Evolutionary conservation across 805 yeast species (phyloP), one percentile per base, ranked within the genome.

Genomic region (Vanderwaltozyma yarrowii): DNA sequence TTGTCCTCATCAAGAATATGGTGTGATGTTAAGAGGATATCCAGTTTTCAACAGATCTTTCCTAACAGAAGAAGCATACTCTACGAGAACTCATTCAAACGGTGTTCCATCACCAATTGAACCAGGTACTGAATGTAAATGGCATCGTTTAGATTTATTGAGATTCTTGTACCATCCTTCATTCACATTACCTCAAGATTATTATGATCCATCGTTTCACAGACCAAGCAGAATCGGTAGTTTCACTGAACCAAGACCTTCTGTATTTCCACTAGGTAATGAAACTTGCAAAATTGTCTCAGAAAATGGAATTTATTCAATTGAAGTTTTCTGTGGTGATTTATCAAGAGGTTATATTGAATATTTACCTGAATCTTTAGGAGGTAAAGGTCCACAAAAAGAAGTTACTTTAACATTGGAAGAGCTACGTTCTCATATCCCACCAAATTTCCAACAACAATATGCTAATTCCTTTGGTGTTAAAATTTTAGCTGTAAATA

Each of bases 11-110:
- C 92, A 87, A 58, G 82, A 78, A 12, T 66, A 70, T 46, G 97
- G 97, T 15, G 81, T 89, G 20, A 92, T 89, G 97, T 62, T 86
- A 28, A 69, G 96, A 41, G 95, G 82, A 41, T 92, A 88, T 55
- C 67, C 78, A 16, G 74, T 79, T 41, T 73, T 86, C 69, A 82
- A 87, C 58, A 69, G 97, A 41, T 75, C 85, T 10, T 92, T 87
- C 53, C 67, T 80, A 64, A 76, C 94, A 0, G 66, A 77, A 41
- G 96, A 87, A 54, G 64, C 65, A 1, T 58, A 61, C 21, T 73
- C 83, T 38, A 42, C 68, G 10, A 64, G 87, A 51, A 76, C 82
- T 0, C 62, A 63, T 0, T 60, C 67, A 1, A 43, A 53, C 1
- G 76, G 79, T 32, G 65, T 71, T 54, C 19, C 58, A 49, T 26